Percentiles rank a stretch among this genome's conserved stretches.
Conservation (phyloP, 768 basidiomycete genomes). For the Kwoniella europaea region DNA sequence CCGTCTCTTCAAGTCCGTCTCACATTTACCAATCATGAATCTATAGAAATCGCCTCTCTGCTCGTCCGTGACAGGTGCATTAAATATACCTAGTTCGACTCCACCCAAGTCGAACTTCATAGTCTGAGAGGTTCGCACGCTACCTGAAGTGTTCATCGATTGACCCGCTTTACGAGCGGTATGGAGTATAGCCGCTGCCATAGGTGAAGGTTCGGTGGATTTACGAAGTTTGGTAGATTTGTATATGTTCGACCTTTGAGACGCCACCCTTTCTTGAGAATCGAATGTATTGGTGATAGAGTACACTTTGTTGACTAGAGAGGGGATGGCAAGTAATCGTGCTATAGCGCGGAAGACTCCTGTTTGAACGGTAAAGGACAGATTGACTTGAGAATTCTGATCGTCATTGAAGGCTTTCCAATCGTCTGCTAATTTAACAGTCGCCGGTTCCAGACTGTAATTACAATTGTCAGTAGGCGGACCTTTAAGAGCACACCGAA, state of each 20-base stretch:
- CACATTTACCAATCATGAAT: slow-evolving; percentile 45
- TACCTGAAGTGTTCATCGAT: slow-evolving; percentile 2
- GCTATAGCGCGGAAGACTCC: slow-evolving; percentile 51
- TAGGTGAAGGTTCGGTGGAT: slow-evolving; percentile 42
- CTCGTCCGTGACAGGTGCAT: slow-evolving; percentile 26
- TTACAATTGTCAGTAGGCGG: background rate
- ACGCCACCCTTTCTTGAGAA: slow-evolving; percentile 42
- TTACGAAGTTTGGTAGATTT: slow-evolving; percentile 32
- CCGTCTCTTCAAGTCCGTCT: slow-evolving; percentile 37
- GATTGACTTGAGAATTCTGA: slow-evolving; percentile 29
- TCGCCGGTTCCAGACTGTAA: slow-evolving; percentile 45
- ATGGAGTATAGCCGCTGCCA: slow-evolving; percentile 48
- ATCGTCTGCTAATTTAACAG: slow-evolving; percentile 52
- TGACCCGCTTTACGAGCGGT: slow-evolving; percentile 36
- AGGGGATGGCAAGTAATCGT: slow-evolving; percentile 48
- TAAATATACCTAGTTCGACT: slow-evolving; percentile 52
- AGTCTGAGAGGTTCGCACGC: slow-evolving; percentile 39
- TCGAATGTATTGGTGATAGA: slow-evolving; percentile 38
- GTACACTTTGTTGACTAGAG: slow-evolving; percentile 44
- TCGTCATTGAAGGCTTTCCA: slow-evolving; percentile 45
- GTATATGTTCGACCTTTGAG: slow-evolving; percentile 48
- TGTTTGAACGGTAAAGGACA: slow-evolving; percentile 53
- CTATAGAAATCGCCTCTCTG: slow-evolving; percentile 44
- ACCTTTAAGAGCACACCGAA: background rate
- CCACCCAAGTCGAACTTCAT: slow-evolving; percentile 47